Conservation (phyloP, 2,329 filamentous ascomycete species). For the Zopfia rhizophila region DNA sequence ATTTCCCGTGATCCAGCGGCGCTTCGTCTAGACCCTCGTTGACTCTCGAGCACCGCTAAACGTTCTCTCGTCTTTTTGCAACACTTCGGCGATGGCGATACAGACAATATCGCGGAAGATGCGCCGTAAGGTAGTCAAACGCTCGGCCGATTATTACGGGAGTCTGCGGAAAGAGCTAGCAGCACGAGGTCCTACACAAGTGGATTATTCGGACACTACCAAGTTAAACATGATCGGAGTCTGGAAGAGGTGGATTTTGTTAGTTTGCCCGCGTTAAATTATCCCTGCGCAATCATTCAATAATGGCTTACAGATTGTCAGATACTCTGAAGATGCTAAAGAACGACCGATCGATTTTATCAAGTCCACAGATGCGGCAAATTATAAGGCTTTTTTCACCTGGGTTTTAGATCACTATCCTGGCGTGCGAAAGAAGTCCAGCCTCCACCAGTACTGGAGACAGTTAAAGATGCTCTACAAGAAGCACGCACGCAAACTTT, state of each 20-base stretch:
- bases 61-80: no score
- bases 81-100: no score
- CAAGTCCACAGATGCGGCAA: background rate
- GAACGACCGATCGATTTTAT: conserved; percentile 4
- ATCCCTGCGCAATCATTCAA: background rate
- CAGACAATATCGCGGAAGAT: no score
- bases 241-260: no score
- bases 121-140: no score
- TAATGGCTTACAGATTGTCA: conserved; percentile 4
- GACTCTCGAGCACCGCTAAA: no score
- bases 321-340: conserved; percentile 3
- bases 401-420: conserved; percentile 1
- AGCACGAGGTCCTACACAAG: conserved; percentile 1
- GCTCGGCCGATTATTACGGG: conserved; percentile 3
- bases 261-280: no score
- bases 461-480: conserved; percentile 7
- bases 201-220: background rate
- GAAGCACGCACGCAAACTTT: conserved; percentile 2
- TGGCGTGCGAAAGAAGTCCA: background rate
- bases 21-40: no score
- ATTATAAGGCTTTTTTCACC: conserved; percentile 6
- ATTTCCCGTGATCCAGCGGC: no score
- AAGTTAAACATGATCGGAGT: background rate
- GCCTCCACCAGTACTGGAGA: conserved; percentile 2
- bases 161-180: conserved; percentile 3